Base-by-base conservation (phyloP, 176 grass and related monocot species). In the Aegilops speltoides region DNA sequence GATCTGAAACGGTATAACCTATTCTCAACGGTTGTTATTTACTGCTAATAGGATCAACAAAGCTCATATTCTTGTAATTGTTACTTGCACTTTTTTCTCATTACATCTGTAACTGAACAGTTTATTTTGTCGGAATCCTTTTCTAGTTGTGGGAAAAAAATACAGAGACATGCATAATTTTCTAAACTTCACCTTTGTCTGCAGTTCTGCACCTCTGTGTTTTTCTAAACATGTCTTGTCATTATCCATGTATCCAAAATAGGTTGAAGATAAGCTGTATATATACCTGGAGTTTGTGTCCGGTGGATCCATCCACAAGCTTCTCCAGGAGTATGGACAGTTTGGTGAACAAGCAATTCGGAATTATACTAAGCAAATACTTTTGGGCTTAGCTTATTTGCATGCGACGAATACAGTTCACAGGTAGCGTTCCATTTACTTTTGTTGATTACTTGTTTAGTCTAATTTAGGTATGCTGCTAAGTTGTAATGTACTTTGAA, bases 231-330 rank as follows among this genome's bases (percentile, higher is more conserved):
- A 67, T 32, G 22, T 74, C 17, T 73, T 32, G 10, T 37, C 66
- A 80, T 66, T 89, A 54, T 87, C 64, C 33, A 77, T 79, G n/a
- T 85, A 46, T 79, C 9, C 64, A 40, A 83, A 74, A 61, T 57
- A 99, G 94, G 88, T 96, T 81, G 94, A 99, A 82, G 90, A 99
- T 86, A 96, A 91, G 68, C 87, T 99, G 76, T 99, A 99, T 86
- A 99, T 99, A 93, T 99, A 99, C 82, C 84, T 99, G 38, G 97
- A 99, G 84, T 99, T 94, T 90, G 94, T 99, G 48, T 99, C 97
- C 59, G 94, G 97, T 80, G 97, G 97, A 89, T 99, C 97, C 63
- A 99, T 99, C 84, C 92, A 99, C 86, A 99, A 88, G 82, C 97
- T 99, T 87, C 94, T 99, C 82, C 94, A 94, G 85, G 97, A 99